Percentiles rank a stretch among this genome's conserved stretches.
These are phyloP conservation scores for Funneliformis geosporum DNA, from an alignment of 192 early-diverging fungal species.

Conservation along the genomic window DNA sequence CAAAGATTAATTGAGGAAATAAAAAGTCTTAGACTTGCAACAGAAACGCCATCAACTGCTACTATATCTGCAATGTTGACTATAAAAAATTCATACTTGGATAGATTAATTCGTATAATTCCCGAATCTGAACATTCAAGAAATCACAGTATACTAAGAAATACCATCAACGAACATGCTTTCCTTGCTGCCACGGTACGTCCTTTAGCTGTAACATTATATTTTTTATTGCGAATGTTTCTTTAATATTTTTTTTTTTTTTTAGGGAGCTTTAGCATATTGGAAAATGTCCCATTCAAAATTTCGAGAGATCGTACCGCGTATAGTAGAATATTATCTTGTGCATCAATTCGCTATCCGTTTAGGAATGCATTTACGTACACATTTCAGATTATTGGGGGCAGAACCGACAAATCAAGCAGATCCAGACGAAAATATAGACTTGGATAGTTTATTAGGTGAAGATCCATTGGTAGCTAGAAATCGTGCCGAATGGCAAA, in stretches of 20 bases:
- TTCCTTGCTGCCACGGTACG: conserved; percentile 1
- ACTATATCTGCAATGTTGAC: background rate
- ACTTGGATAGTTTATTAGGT: background rate
- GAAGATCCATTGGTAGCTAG: background rate
- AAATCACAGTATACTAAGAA: background rate
- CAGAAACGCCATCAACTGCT: background rate
- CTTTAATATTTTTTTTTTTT: background rate
- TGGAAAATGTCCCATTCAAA: background rate
- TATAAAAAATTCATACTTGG: background rate
- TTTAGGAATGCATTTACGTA: background rate
- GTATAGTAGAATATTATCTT: background rate
- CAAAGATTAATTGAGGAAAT: background rate
- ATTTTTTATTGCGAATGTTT: background rate
- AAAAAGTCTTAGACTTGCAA: background rate
- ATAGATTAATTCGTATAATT: background rate
- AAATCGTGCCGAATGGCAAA: background rate
- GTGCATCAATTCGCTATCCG: background rate
- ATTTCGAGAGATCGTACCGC: background rate
- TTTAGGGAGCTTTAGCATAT: background rate
- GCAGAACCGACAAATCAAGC: background rate
- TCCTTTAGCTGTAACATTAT: background rate
- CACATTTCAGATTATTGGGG: background rate
- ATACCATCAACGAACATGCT: background rate
- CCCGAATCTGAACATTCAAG: background rate
- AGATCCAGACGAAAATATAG: background rate